These are phyloP conservation scores for Candida bentonensis DNA, from an alignment of 805 yeast species.

Conservation along the genomic window DNA sequence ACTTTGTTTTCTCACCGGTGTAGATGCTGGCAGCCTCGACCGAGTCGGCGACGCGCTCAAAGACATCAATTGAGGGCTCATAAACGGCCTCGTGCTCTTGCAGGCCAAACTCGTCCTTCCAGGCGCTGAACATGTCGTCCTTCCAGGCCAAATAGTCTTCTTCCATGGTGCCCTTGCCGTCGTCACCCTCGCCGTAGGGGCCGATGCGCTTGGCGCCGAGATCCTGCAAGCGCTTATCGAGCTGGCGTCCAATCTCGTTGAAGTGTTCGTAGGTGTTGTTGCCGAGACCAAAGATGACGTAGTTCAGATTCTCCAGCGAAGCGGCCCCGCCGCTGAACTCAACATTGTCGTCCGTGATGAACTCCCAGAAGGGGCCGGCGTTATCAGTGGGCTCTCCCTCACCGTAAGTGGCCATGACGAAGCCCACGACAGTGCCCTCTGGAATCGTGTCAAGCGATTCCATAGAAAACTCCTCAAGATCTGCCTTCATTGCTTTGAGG, in stretches of 20 bases:
- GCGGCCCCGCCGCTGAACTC: constrained; percentile 28
- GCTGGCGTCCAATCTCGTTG: constrained; percentile 61
- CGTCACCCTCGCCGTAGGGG: constrained; percentile 83
- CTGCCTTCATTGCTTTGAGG: constrained; percentile 71
- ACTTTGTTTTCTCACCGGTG: constrained; percentile 69
- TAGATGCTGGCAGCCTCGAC: constrained; percentile 34
- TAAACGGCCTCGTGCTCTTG: constrained; percentile 71
- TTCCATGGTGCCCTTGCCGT: constrained; percentile 86
- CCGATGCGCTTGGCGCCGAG: constrained; percentile 69
- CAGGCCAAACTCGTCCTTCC: constrained; percentile 49
- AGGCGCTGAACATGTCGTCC: constrained; percentile 52
- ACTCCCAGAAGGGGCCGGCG: constrained; percentile 65
- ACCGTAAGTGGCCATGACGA: constrained; percentile 87
- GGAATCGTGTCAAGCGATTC: constrained; percentile 59
- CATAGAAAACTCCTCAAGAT: constrained; percentile 76
- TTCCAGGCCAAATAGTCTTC: constrained; percentile 94
- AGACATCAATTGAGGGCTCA: constrained; percentile 45
- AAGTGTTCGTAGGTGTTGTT: constrained; percentile 87
- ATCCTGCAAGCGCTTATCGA: constrained; percentile 33
- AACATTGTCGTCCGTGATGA: constrained; percentile 40
- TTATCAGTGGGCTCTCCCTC: constrained; percentile 98
- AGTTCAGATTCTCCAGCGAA: constrained; percentile 41
- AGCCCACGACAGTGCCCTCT: constrained; percentile 45
- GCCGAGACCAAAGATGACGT: constrained; percentile 80
- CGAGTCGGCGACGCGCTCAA: constrained; percentile 15